A percentile compares a stretch with the other conserved stretches of the same genome.
These are phyloP conservation scores for Neopestalotiopsis clavispora DNA, from an alignment of 2,329 filamentous ascomycete genomes.

Conservation along the genomic window DNA sequence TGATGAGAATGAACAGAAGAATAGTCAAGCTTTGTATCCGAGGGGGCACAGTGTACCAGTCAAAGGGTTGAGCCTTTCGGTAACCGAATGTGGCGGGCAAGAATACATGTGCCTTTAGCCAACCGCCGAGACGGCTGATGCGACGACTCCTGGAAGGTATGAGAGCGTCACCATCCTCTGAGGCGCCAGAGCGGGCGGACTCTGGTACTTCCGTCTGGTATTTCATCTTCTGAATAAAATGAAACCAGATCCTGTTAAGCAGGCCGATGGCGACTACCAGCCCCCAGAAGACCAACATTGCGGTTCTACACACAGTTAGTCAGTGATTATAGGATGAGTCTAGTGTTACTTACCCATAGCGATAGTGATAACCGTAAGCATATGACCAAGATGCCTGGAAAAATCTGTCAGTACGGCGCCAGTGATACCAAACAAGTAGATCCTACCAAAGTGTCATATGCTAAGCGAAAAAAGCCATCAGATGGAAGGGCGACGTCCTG, in stretches of 20 bases:
- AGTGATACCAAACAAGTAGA: neutral
- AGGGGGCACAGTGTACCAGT: slow-evolving; percentile 50
- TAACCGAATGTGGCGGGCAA: slow-evolving; percentile 50
- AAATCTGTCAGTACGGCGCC: slow-evolving; percentile 12
- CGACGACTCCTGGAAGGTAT: neutral
- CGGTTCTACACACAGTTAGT: slow-evolving; percentile 27
- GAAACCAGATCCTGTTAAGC: slow-evolving; percentile 32
- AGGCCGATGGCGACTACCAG: slow-evolving; percentile 42
- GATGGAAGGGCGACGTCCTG: slow-evolving; percentile 41
- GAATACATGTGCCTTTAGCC: slow-evolving; percentile 39
- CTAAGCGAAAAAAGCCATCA: slow-evolving; percentile 36
- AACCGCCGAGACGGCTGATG: slow-evolving; percentile 21
- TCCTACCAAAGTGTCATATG: slow-evolving; percentile 45
- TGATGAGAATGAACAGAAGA: slow-evolving; percentile 41
- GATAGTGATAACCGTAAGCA: slow-evolving; percentile 38
- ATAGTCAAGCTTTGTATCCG: slow-evolving; percentile 48
- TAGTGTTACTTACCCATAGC: slow-evolving; percentile 39
- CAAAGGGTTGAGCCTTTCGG: slow-evolving; percentile 46
- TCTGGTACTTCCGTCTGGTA: slow-evolving; percentile 10
- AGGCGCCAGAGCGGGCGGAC: slow-evolving; percentile 6
- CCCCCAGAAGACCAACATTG: slow-evolving; percentile 47
- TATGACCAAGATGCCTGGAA: slow-evolving; percentile 41
- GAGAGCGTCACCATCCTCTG: neutral
- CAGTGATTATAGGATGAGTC: no score
- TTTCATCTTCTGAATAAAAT: slow-evolving; percentile 15